Evolutionary conservation across 164 flowering plant genomes (phyloP), one percentile per base, ranked within the genome.

Genomic region (Cinnamomum chago): DNA sequence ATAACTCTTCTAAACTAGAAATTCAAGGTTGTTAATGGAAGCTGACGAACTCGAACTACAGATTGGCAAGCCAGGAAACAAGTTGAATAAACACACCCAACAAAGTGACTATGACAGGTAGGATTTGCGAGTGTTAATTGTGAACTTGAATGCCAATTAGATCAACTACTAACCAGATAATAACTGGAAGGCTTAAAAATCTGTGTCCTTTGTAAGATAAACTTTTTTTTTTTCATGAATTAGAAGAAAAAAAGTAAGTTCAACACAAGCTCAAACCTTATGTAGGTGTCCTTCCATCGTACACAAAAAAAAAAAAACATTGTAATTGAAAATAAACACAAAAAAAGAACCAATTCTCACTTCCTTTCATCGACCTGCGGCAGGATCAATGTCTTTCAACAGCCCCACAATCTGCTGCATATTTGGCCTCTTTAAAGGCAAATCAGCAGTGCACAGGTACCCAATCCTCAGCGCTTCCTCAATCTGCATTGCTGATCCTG

Each of bases 361-460:
- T 64, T 23, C 71, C 62, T 35, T 58, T 79, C 79, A 84, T 47
- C 73, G 65, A 62, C 68, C 33, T 69, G 47, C 33, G 67, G 77
- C 79, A 64, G 90, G 94, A 70, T 91, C 93, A 55, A 93, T 85
- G 70, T 93, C 98, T 76, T 93, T 93, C 60, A 93, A 86, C 50
- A 93, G 90, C 35, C 98, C 98, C 58, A 93, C 98, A 25, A 93
- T 83, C 76, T 93, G 98, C 52, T 93, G 98, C 98, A 93, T 93
- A 72, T 86, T 86, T 52, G 98, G 98, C 62, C 98, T 80, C 83
- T 91, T 93, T 0, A 83, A 76, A 5, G 98, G 98, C 77, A 88
- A 73, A 22, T 93, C 96, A 35, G 98, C 96, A 0, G 98, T 91
- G 87, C 98, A 93, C 15, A 93, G 84, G 79, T 89, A 93, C 13